Evolutionary conservation across 768 basidiomycete species (phyloP), one percentile per base, ranked within the genome.

Genomic region (Russula vinacea): DNA sequence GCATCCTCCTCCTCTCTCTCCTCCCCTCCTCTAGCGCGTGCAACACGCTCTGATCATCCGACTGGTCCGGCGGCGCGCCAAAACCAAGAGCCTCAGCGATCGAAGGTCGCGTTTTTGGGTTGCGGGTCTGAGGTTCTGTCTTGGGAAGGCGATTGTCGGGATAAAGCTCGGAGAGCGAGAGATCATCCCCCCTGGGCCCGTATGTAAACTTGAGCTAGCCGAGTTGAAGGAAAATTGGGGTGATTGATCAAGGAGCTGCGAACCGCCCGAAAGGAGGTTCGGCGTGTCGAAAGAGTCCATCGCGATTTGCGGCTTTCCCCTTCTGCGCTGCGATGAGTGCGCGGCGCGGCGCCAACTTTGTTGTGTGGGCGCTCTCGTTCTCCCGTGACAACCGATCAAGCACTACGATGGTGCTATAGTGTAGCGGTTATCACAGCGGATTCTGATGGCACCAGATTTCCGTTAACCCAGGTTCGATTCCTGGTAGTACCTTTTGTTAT

Each of bases 151-250:
- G 74, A 60, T 81, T 77, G 54, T 74, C 70, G 44, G 83, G 69
- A 19, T 80, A 84, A 5, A 85, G 78, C 64, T 85, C 84, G 1
- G 84, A 84, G 51, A 85, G 72, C 7, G 84, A 85, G 3, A 85
- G 77, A 71, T 85, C 84, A 64, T 77, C 78, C 39, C 77, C 17
- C 78, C 78, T 19, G 75, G 78, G 6, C 78, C 80, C 2, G 79
- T 79, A 62, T 74, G 69, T 13, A 72, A 74, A 50, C 64, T 68
- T 7, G 74, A 71, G 49, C 75, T 70, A 14, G 70, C 69, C 29
- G 73, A 69, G 13, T 62, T 52, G 53, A 69, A 63, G 5, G 59
- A 52, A 44, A 74, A 73, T 53, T 76, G 74, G 6, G 78, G 75
- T 0, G 82, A 79, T 67, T 83, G 79, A 11, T 80, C 81, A 45